Percentiles rank a stretch among this genome's conserved stretches.
phyloP scores from a whole-genome alignment of 2,329 filamentous ascomycete genomes.

The Blumeriella jaapii region DNA sequence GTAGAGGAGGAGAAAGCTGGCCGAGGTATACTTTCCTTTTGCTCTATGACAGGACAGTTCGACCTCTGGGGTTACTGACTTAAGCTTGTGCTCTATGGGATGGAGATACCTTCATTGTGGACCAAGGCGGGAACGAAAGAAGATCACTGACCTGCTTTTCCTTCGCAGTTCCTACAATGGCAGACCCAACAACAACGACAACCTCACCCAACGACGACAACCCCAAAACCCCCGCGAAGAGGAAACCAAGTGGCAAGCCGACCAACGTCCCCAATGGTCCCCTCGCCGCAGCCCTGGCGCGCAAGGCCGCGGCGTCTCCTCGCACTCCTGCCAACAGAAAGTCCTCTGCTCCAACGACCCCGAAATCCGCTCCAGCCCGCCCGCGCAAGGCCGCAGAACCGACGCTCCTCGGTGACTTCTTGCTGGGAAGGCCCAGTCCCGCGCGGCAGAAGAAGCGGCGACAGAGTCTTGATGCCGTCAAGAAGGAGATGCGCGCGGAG shows the following conservation, averaged over 20 bases:
- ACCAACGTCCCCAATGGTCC: slow-evolving; percentile 11
- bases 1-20: no score
- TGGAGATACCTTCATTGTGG: no score
- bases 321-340: no score
- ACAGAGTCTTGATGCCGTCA: slow-evolving; percentile 46
- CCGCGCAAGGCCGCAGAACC: slow-evolving; percentile 29
- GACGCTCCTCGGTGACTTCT: slow-evolving; percentile 44
- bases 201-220: not conserved
- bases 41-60: no score
- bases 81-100: no score
- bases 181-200: not conserved
- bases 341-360: no score
- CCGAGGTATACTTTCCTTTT: no score
- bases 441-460: slow-evolving; percentile 39
- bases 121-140: no score
- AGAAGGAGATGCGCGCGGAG: slow-evolving; percentile 41
- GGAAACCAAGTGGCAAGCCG: slow-evolving; percentile 14
- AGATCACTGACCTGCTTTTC: no score
- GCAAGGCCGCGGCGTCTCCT: not conserved
- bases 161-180: no score
- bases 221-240: slow-evolving; percentile 1
- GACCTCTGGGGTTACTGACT: no score
- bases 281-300: not conserved
- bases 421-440: slow-evolving; percentile 44
- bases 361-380: slow-evolving; percentile 21